Base-by-base conservation (phyloP, 2,329 filamentous ascomycete species). In the Colletotrichum caudatum region DNA sequence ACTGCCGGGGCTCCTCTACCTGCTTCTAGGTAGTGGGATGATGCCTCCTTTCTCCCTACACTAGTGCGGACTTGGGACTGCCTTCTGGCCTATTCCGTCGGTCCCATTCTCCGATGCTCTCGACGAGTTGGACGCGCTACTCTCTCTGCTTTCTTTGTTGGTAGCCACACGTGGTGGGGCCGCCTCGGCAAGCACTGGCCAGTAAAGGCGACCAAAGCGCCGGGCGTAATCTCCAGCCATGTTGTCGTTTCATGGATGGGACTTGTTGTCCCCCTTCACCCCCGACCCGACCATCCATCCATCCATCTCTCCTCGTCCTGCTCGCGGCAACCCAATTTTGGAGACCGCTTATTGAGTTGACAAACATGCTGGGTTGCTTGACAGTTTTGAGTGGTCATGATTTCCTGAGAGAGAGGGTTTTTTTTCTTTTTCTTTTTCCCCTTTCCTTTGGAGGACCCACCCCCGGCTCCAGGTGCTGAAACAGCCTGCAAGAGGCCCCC, bases 181-280 rank as follows among this genome's bases (percentile, higher is more conserved):
- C 39, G 33, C 35, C 39, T 8, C n/a, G 23, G 26, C 65, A 71
- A 58, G 46, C 53, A 60, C 65, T 64, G 53, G 33, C 65, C 59
- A 71, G 59, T 16, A 16, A 39, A 56, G 37, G 23, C 44, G 58
- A 64, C 54, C 69, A 44, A 60, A 54, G 51, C 54, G 26, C 29
- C 18, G 50, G 59, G 44, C 29, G 57, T 51, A 68, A 71, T 71
- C 53, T 68, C 68, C 68, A 64, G 44, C 33, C 26, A 46, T 56
- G 46, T 59, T 23, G 41, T 61, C 23, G 33, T 29, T 61, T 48
- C 50, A 57, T 48, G 56, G 50, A 16, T 48, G 56, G 50, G 11
- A 29, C 29, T 33, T n/a, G n/a, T 16, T 23, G 26, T 33, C 29
- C 12, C 53, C 57, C 33, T 50, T 41, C n/a, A 3, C 26, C 50